Conservation (phyloP, 495 filamentous ascomycete species). For the Aspergillus affinis region DNA sequence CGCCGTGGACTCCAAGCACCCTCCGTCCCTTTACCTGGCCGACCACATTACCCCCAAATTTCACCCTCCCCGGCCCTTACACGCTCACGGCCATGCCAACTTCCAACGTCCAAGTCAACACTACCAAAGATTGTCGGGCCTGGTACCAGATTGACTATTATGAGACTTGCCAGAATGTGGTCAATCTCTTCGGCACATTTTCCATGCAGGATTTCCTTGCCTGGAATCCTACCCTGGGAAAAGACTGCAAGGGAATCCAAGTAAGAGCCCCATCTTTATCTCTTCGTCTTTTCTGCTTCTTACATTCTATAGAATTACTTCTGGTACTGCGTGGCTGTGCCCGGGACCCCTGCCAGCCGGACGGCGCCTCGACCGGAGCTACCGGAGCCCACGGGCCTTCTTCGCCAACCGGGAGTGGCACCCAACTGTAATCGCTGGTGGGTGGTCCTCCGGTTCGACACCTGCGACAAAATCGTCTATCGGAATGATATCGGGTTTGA, state of each 20-base stretch:
- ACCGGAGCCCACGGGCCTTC: no score
- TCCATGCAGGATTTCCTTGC: constrained; percentile 20
- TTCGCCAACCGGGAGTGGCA: constrained; percentile 6
- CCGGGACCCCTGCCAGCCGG: constrained; percentile 10
- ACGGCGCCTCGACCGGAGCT: constrained; percentile 6
- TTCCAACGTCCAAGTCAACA: constrained; percentile 15
- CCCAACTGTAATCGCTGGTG: constrained; percentile 8
- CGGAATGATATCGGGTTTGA: background rate
- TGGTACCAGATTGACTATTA: constrained; percentile 13
- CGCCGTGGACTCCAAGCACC: background rate
- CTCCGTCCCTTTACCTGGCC: background rate
- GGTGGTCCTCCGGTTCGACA: background rate
- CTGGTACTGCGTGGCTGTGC: constrained; percentile 14
- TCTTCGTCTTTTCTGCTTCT: no score
- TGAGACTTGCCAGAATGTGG: constrained; percentile 21
- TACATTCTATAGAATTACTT: constrained; percentile 1
- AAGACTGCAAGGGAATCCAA: constrained; percentile 15
- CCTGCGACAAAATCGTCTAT: background rate
- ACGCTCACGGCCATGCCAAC: constrained; percentile 16
- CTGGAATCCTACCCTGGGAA: constrained; percentile 24
- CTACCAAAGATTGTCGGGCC: constrained; percentile 17
- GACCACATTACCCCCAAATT: background rate
- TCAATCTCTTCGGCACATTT: constrained; percentile 17
- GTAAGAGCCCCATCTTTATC: constrained; percentile 3
- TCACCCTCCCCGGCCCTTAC: constrained; percentile 5